These are phyloP conservation scores for Saccharomyces kudriavzevii DNA, from an alignment of 805 yeast genomes.

Conservation along the genomic window DNA sequence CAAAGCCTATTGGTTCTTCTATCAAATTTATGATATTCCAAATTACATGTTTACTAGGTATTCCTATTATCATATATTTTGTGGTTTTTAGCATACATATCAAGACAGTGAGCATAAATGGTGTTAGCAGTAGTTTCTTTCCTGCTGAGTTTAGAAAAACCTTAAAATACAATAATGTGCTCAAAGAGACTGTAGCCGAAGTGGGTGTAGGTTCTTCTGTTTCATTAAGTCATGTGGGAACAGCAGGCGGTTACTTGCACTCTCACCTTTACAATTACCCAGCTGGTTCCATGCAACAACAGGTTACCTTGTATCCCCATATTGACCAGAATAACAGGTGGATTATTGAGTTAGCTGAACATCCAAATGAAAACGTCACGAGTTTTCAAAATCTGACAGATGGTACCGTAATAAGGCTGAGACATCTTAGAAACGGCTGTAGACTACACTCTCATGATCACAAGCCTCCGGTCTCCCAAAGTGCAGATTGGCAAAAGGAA, in stretches of 20 bases:
- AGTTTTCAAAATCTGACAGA: slow-evolving; percentile 55
- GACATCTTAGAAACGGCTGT: slow-evolving; percentile 47
- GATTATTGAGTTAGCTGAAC: slow-evolving; percentile 62
- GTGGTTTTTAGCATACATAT: slow-evolving; percentile 60
- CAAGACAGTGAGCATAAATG: slow-evolving; percentile 46
- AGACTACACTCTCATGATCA: slow-evolving; percentile 84
- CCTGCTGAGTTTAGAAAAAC: slow-evolving; percentile 63
- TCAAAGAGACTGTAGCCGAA: slow-evolving; percentile 48
- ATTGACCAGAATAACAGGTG: slow-evolving; percentile 66
- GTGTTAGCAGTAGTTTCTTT: slow-evolving; percentile 65
- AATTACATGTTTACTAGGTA: slow-evolving; percentile 44
- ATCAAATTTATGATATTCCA: slow-evolving; percentile 44
- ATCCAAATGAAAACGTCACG: slow-evolving; percentile 44
- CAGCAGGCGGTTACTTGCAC: slow-evolving; percentile 76
- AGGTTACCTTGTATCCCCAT: slow-evolving; percentile 72
- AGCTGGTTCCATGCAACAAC: slow-evolving; percentile 80
- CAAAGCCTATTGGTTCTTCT: slow-evolving; percentile 40
- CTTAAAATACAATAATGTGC: slow-evolving; percentile 52
- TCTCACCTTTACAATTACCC: slow-evolving; percentile 65
- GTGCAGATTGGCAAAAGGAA: slow-evolving; percentile 75
- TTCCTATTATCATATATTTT: slow-evolving; percentile 52
- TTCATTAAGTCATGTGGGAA: slow-evolving; percentile 58
- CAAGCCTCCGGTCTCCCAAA: slow-evolving; percentile 69
- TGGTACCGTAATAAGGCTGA: slow-evolving; percentile 64
- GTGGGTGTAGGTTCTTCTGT: slow-evolving; percentile 70